Conservation (phyloP, 2,329 filamentous ascomycete genomes). For the Fusarium sp. region DNA sequence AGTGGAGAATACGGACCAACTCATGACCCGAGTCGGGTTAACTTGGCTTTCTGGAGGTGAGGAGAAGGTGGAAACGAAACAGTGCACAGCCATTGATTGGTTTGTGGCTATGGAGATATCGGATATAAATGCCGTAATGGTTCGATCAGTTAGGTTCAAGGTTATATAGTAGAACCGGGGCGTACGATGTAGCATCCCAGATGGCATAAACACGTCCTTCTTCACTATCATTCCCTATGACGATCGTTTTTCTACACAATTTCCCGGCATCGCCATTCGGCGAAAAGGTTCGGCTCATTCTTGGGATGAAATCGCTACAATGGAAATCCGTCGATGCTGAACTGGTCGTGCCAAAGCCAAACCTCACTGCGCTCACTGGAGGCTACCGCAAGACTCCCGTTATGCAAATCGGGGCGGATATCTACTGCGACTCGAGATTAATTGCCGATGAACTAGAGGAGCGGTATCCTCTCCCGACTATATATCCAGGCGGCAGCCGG, state of each 20-base stretch:
- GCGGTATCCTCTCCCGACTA: background rate
- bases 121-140: background rate
- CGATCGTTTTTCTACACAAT: background rate
- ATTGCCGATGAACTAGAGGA: background rate
- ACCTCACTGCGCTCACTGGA: background rate
- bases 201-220: background rate
- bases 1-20: background rate
- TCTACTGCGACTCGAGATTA: background rate
- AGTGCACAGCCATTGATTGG: background rate
- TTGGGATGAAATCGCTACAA: background rate
- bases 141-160: background rate
- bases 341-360: background rate
- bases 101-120: background rate
- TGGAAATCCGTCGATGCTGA: background rate
- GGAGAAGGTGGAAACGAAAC: background rate
- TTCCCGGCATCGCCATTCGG: background rate
- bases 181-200: no score
- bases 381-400: background rate
- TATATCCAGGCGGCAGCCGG: background rate
- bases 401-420: background rate
- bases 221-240: background rate
- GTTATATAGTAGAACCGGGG: background rate
- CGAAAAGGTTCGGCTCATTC: background rate
- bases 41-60: background rate
- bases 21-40: background rate